phyloP scores from a whole-genome alignment of 2,329 filamentous ascomycete species.

The Colletotrichum orchidophilum region DNA sequence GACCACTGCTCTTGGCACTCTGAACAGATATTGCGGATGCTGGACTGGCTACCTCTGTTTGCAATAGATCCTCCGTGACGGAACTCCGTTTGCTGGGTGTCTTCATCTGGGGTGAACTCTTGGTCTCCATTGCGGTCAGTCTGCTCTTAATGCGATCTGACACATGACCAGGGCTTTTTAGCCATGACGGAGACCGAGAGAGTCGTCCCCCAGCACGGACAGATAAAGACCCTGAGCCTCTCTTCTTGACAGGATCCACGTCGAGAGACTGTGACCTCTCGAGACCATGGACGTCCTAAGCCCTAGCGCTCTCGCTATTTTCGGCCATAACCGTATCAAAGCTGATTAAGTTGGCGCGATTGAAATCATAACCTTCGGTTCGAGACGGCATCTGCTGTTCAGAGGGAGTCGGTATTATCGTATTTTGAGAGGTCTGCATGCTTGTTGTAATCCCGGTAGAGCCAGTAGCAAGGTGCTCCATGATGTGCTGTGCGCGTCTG shows the following conservation, averaged over 20 bases:
- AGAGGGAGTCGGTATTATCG: not conserved
- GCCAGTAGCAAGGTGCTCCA: conserved; percentile 45
- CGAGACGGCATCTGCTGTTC: not conserved
- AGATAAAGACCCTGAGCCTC: not conserved
- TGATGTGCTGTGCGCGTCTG: conserved; percentile 45
- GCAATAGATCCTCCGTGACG: not conserved
- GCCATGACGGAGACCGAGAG: conserved; percentile 11
- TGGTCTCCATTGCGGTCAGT: not conserved
- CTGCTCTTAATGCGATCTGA: not conserved
- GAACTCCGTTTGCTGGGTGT: not conserved
- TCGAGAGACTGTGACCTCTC: conserved; percentile 20
- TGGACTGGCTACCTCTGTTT: not conserved
- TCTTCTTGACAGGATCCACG: conserved; percentile 23
- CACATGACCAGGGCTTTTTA: not conserved
- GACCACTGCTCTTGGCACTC: not conserved
- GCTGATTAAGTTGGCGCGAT: not conserved
- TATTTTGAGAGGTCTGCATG: not conserved
- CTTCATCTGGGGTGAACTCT: conserved; percentile 5
- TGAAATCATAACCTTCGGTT: not conserved
- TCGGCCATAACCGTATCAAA: conserved; percentile 3
- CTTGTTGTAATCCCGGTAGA: not conserved
- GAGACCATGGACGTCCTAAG: not conserved
- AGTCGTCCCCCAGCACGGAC: not conserved
- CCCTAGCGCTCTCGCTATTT: not conserved
- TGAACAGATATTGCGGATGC: not conserved